phyloP scores from a whole-genome alignment of 345 rosid genomes.

The Eutrema japonicum region DNA sequence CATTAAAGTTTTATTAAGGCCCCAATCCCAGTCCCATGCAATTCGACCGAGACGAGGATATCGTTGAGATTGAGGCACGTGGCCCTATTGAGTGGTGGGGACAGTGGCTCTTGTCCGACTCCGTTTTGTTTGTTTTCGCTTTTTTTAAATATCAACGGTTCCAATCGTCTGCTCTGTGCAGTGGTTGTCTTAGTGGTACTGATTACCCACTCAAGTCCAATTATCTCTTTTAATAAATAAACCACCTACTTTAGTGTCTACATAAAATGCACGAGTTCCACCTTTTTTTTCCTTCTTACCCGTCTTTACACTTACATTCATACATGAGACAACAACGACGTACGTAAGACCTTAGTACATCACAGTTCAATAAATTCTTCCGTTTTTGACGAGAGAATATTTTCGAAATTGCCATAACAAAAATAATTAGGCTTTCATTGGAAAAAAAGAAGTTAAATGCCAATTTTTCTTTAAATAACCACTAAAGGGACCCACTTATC shows the following conservation, averaged over 20 bases:
- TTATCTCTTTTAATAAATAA: slow-evolving; percentile 19
- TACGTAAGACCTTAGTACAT: slow-evolving; percentile 5
- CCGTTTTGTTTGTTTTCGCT: slow-evolving; percentile 35
- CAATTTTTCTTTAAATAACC: background rate
- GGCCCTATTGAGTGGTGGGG: slow-evolving; percentile 31
- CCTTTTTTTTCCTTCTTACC: slow-evolving; percentile 3
- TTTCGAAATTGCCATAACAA: background rate
- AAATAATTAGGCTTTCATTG: background rate
- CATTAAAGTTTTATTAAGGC: slow-evolving; percentile 24
- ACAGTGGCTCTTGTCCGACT: slow-evolving; percentile 39
- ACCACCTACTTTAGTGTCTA: slow-evolving; percentile 37
- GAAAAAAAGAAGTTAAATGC: background rate
- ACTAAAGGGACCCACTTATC: slow-evolving; percentile 73
- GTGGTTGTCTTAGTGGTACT: slow-evolving; percentile 11
- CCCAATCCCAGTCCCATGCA: slow-evolving; percentile 38
- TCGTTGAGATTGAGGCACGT: slow-evolving; percentile 35
- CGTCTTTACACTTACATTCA: background rate
- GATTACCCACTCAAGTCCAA: slow-evolving; percentile 35
- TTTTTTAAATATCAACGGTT: slow-evolving; percentile 37
- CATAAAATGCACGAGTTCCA: slow-evolving; percentile 33
- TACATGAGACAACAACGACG: slow-evolving; percentile 6
- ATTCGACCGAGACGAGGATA: slow-evolving; percentile 33
- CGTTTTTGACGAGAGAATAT: background rate
- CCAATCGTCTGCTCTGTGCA: slow-evolving; percentile 25
- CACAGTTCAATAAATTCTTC: background rate